Evolutionary conservation across 805 yeast species (phyloP).

Genomic region (Saccharomycopsis fibuligera): DNA sequence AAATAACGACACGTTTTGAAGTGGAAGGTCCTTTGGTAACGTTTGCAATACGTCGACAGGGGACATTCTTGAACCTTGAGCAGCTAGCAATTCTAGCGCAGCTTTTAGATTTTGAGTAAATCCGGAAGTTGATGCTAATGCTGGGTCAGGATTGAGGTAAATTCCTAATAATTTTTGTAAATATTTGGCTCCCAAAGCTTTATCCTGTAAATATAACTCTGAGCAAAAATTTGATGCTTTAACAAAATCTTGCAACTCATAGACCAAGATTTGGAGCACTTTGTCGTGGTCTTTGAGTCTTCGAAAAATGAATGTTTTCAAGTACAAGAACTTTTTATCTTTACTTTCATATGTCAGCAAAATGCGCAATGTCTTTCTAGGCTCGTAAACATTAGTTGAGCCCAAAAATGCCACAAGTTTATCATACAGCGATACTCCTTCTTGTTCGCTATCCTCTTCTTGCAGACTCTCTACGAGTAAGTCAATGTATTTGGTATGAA

Average conservation of each 20-base stretch:
- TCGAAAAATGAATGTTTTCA: constrained; percentile 52
- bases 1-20: constrained; percentile 23
- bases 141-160: neutral
- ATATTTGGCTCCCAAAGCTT: neutral
- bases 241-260: constrained; percentile 47
- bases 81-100: constrained; percentile 29
- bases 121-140: neutral
- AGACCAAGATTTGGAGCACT: constrained; percentile 55
- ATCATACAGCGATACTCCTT: constrained; percentile 21
- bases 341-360: constrained; percentile 8
- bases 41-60: constrained; percentile 17
- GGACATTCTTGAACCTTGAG: constrained; percentile 38
- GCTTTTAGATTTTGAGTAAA: constrained; percentile 28
- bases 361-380: constrained; percentile 30
- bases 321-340: constrained; percentile 28
- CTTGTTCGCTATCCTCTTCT: constrained; percentile 22
- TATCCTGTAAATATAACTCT: neutral
- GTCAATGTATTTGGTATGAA: constrained; percentile 40
- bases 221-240: constrained; percentile 20
- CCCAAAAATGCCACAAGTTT: constrained; percentile 33
- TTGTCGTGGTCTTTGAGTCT: constrained; percentile 55
- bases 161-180: neutral
- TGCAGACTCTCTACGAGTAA: constrained; percentile 32
- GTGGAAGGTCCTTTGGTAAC: constrained; percentile 4
- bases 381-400: constrained; percentile 33